Evolutionary conservation across 1,139 yeast genomes (phyloP), one percentile per base, ranked within the genome.

Genomic region (Lodderomyces jiufengensis): DNA sequence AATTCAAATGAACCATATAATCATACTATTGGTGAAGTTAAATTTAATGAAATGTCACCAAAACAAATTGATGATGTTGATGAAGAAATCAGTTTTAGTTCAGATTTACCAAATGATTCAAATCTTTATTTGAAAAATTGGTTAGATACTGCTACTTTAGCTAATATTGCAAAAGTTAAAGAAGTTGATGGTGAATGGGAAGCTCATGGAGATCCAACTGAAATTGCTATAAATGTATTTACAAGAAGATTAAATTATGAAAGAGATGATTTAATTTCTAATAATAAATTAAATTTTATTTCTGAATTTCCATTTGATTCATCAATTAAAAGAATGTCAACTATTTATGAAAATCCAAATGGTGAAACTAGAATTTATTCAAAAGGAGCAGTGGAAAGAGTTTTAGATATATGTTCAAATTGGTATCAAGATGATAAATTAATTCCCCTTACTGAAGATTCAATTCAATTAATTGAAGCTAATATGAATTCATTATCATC

Each of bases 181-280:
- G 51, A 52, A 14, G 62, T 63, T 34, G 62, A 54, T 25, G 70
- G 66, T 3, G 66, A 60, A 31, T 84, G 92, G 92, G 76, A 76
- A 48, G 88, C 86, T 10, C 81, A 79, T 49, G 95, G 94, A 36
- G 95, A 84, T 54, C 90, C 95, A 27, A 84, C 95, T 5, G 95
- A 84, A 59, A 77, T 82, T 50, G 92, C 95, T 9, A 80, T 84
- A 43, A 85, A 84, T 51, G 88, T 84, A 0, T 83, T 84, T 52
- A 73, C 78, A 10, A 61, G 76, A 27, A 68, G 92, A 46, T 57
- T 80, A 32, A 73, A 72, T 23, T 71, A 59, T 50, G 64, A 66
- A 9, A 70, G 86, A 47, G 63, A 63, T 5, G 52, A 51, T 2
- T 50, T 76, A 37, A 61, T 68, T 11, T 66, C 61, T 9, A 20